Evolutionary conservation across 2,329 filamentous ascomycete species (phyloP).

Genomic region (Colletotrichum sp.): DNA sequence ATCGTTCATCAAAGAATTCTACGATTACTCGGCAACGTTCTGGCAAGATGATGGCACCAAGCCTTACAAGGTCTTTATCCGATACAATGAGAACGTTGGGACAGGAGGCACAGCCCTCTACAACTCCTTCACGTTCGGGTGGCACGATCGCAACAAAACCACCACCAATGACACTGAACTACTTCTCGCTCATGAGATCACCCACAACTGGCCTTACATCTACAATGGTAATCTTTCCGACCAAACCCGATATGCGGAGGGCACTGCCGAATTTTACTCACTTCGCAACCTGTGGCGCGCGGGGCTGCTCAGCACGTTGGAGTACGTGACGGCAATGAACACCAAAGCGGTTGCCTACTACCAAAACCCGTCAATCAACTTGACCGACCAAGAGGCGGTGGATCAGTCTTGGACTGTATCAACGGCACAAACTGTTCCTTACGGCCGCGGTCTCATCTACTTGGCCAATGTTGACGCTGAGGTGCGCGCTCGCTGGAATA

Average conservation of each 20-base stretch:
- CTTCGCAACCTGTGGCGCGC: neutral
- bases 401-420: neutral
- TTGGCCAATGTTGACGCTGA: neutral
- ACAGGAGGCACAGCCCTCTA: neutral
- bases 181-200: neutral
- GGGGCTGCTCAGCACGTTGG: neutral
- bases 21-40: neutral
- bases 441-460: neutral
- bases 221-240: neutral
- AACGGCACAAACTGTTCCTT: neutral
- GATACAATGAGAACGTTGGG: neutral
- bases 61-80: neutral
- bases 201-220: neutral
- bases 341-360: neutral
- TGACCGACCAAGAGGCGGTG: neutral
- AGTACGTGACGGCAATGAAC: neutral
- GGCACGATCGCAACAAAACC: neutral
- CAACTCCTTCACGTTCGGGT: neutral
- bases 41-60: neutral
- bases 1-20: neutral
- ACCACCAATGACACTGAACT: neutral
- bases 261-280: neutral
- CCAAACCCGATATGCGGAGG: neutral
- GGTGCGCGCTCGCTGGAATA: neutral
- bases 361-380: neutral